Evolutionary conservation across 192 early-diverging fungal species (phyloP).

Genomic region (Backusella tuberculispora): DNA sequence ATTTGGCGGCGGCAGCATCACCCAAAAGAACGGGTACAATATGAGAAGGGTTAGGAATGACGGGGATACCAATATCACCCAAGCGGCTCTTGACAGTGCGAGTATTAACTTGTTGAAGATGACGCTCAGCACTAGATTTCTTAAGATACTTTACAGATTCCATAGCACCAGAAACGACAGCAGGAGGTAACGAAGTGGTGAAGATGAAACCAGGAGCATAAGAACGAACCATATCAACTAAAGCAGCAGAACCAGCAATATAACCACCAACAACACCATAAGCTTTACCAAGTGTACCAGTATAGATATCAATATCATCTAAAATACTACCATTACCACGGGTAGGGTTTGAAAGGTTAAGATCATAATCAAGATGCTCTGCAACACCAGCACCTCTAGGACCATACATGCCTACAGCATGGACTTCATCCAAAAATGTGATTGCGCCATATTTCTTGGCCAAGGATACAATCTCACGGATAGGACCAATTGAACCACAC

Average conservation of each 20-base stretch:
- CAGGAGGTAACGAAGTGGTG: conserved; percentile 97
- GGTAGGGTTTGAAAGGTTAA: conserved; percentile 56
- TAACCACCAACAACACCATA: conserved; percentile 98
- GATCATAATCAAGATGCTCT: conserved; percentile 88
- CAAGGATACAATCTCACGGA: conserved; percentile 84
- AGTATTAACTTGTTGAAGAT: conserved; percentile 92
- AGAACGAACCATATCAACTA: conserved; percentile 94
- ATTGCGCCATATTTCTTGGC: conserved; percentile 96
- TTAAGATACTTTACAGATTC: conserved; percentile 94
- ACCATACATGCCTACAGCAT: conserved; percentile 99
- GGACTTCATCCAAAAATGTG: conserved; percentile 96
- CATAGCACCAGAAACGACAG: conserved; percentile 87
- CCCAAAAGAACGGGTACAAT: conserved; percentile 99
- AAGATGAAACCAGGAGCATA: conserved; percentile 99
- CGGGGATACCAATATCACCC: conserved; percentile 86
- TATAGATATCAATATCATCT: conserved; percentile 93
- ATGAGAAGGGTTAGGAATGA: conserved; percentile 98
- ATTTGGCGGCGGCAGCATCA: conserved; percentile 93
- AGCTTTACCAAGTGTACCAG: conserved; percentile 96
- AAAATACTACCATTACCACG: conserved; percentile 61
- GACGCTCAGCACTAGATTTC: conserved; percentile 82
- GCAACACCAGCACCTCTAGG: conserved; percentile 92
- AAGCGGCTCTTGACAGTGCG: conserved; percentile 85
- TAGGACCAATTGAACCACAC: conserved; percentile 93
- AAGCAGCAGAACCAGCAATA: conserved; percentile 85